Evolutionary conservation across 805 yeast genomes (phyloP), one percentile per base, ranked within the genome.

Genomic region (Yarrowia sp.): DNA sequence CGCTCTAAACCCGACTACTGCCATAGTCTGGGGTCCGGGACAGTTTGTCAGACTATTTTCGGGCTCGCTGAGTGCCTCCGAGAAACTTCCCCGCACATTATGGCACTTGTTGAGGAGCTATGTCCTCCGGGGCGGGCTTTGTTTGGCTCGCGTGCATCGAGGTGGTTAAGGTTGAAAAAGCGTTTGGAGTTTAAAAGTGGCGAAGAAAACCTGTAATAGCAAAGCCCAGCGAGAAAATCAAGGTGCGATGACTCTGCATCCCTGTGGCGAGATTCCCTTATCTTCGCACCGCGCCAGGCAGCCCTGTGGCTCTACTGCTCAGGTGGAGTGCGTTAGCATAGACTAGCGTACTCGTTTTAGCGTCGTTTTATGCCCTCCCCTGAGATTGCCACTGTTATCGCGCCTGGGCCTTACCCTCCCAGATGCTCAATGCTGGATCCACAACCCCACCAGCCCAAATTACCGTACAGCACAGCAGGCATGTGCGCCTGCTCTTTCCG

Each of bases 361-460:
- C n/a, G 46, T 39, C n/a, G 16, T 14, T 39, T 39, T 39, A 39
- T 39, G 46, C 46, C 46, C 18, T 22, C 46, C 25, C 14, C 7
- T 7, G 14, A 39, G 18, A 3, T 6, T 3, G 16, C 27, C 22
- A 18, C 12, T 36, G 19, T 36, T 24, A 12, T 10, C 6, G 14
- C 39, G 16, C 39, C 22, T 18, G 9, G 4, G 14, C 39, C 13
- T 21, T 9, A 13, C 18, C 24, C 21, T 36, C 4, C 13, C 22
- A 9, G 18, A 14, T n/a, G 21, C 19, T 18, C 22, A 18, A 38
- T 21, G 44, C 29, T 42, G 47, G 47, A 42, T 42, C 47, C 47
- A 42, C 47, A 42, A 44, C 51, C 51, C 51, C 51, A 29, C 51
- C 51, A 44, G 51, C 51, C 51, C 51, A 44, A 44, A 44, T 29